Evolutionary conservation across 1,284 basidiomycete genomes (phyloP), one percentile per base, ranked within the genome.

Genomic region (Moesziomyces antarcticus): DNA sequence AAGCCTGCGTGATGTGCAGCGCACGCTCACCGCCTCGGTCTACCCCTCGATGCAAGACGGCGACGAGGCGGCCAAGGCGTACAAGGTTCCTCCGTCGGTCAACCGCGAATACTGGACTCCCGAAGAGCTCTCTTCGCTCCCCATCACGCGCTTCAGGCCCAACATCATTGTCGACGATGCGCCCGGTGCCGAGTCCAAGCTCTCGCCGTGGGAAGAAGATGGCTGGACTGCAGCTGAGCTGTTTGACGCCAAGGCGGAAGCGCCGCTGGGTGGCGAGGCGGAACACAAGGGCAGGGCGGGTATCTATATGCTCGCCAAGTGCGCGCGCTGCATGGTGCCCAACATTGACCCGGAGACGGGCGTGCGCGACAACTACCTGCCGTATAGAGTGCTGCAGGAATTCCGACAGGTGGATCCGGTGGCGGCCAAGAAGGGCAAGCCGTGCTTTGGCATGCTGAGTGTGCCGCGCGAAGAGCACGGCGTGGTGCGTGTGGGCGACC

Each of bases 191-290:
- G 33, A 22, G 2, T 45, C 55, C 14, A 42, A 45, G 6, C 71
- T 79, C 27, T 61, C 48, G 8, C 60, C 78, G 1, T 81, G 78
- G 74, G 79, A 81, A 47, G 79, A 81, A 53, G 79, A 81, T 52
- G 65, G 60, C 21, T 81, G 76, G 71, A 75, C 69, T 4, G 55
- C 72, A 10, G 57, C 78, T 40, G 79, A 81, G 43, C 50, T 78
- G 8, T 77, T 81, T 25, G 56, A 69, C 30, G 25, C 62, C 6
- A n/a, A 35, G 24, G 41, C 37, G 1, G 21, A n/a, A 0, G 20
- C 49, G 3, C 71, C 76, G 6, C 44, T 70, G n/a, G 78, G 78
- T 0, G 47, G 43, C 3, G 55, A 76, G 18, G 73, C 71, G 16
- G 57, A 75, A 16, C 69, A 69, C 11, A 62, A 75, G 24, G 78